Percentiles rank a stretch among this genome's conserved stretches.
phyloP scores from a whole-genome alignment of 2,329 filamentous ascomycete genomes.

The Tolypocladium tropicale region DNA sequence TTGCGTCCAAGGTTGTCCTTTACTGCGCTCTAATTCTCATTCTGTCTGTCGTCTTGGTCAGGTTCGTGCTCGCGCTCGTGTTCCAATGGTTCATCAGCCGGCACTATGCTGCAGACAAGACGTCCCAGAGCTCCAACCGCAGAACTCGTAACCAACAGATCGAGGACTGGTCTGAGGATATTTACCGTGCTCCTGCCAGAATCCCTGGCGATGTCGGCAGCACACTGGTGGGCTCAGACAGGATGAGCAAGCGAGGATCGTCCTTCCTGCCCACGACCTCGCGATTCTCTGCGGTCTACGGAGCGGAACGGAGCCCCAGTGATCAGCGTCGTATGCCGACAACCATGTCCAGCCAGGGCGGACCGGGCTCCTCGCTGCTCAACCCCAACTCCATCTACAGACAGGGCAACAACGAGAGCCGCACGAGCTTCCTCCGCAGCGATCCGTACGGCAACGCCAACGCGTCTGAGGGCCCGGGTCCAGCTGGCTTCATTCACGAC shows the following conservation, averaged over 20 bases:
- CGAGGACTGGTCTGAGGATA: slow-evolving; percentile 96
- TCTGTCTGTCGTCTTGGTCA: slow-evolving; percentile 72
- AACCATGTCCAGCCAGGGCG: slow-evolving; percentile 88
- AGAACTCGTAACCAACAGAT: slow-evolving; percentile 88
- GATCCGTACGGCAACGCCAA: slow-evolving; percentile 44
- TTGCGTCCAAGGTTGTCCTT: slow-evolving; percentile 91
- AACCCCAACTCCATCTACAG: slow-evolving; percentile 64
- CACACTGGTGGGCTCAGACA: slow-evolving; percentile 54
- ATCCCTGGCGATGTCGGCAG: slow-evolving; percentile 65
- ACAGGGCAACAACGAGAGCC: slow-evolving; percentile 52
- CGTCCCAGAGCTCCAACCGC: slow-evolving; percentile 68
- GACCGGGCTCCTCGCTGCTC: slow-evolving; percentile 61
- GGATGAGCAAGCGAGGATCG: slow-evolving; percentile 70
- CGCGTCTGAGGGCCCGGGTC: slow-evolving; percentile 61
- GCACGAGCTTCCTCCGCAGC: slow-evolving; percentile 53
- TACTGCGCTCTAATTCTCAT: slow-evolving; percentile 92
- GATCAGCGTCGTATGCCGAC: slow-evolving; percentile 54
- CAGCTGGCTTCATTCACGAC: slow-evolving; percentile 92
- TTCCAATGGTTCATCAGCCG: slow-evolving; percentile 96
- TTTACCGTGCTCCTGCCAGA: slow-evolving; percentile 82
- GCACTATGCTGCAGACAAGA: slow-evolving; percentile 75
- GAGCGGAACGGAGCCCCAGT: slow-evolving; percentile 48
- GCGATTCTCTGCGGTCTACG: slow-evolving; percentile 85
- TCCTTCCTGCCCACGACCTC: slow-evolving; percentile 86
- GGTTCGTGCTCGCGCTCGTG: slow-evolving; percentile 78